Percentiles rank a stretch among this genome's conserved stretches.
Evolutionary conservation across 1,139 yeast genomes (phyloP).

Genomic region (Zygoascus meyerae): DNA sequence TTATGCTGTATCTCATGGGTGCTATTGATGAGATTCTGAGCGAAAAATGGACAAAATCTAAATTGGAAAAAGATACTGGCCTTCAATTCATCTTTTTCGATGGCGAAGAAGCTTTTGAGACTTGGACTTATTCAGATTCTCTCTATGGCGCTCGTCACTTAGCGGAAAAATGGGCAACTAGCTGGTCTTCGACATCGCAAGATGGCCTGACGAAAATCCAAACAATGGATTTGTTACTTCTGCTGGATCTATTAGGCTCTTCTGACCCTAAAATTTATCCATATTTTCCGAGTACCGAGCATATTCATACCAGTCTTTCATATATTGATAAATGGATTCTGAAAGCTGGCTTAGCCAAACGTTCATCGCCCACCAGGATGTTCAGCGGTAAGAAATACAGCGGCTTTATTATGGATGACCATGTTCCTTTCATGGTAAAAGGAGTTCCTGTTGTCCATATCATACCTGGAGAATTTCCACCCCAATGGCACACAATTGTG

Average conservation of each 20-base stretch:
- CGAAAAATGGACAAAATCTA: slow-evolving; percentile 22
- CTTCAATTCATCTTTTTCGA: slow-evolving; percentile 50
- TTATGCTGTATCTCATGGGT: slow-evolving; percentile 43
- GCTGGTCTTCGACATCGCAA: background rate
- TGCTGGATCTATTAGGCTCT: slow-evolving; percentile 48
- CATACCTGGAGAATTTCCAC: slow-evolving; percentile 47
- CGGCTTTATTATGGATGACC: slow-evolving; percentile 47
- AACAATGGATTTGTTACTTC: slow-evolving; percentile 40
- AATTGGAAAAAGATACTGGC: slow-evolving; percentile 27
- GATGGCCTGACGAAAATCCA: slow-evolving; percentile 21
- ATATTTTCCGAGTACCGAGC: slow-evolving; percentile 41
- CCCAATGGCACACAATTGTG: slow-evolving; percentile 44
- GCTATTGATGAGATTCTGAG: slow-evolving; percentile 30
- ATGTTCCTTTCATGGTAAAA: slow-evolving; percentile 43
- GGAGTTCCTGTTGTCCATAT: slow-evolving; percentile 48
- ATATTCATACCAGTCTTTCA: slow-evolving; percentile 36
- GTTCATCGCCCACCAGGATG: slow-evolving; percentile 11
- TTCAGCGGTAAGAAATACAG: slow-evolving; percentile 23
- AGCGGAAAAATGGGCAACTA: slow-evolving; percentile 37
- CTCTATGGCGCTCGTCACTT: slow-evolving; percentile 50
- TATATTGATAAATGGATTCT: slow-evolving; percentile 22
- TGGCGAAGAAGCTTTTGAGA: slow-evolving; percentile 52
- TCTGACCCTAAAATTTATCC: slow-evolving; percentile 38
- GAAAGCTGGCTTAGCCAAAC: slow-evolving; percentile 15
- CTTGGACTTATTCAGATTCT: slow-evolving; percentile 48